Evolutionary conservation across 208 protist species (phyloP), one percentile per base, ranked within the genome.

Genomic region (Acanthamoeba royreba): DNA sequence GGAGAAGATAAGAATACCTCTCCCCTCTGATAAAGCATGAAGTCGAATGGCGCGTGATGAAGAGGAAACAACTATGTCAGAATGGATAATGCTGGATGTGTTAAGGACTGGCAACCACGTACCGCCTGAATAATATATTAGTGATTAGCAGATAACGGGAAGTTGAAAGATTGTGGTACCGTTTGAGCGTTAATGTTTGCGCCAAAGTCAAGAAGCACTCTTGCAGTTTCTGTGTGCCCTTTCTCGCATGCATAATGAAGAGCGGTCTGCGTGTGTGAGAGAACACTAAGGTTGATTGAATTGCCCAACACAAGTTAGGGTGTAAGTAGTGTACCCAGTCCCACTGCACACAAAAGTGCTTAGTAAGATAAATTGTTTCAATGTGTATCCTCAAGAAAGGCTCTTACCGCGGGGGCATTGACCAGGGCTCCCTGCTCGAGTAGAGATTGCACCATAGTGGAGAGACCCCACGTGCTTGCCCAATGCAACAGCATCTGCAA

Each of bases 351-450:
- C n/a, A n/a, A n/a, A n/a, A n/a, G n/a, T n/a, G n/a, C n/a, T n/a
- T n/a, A n/a, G n/a, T n/a, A n/a, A n/a, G n/a, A n/a, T n/a, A n/a
- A n/a, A n/a, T n/a, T n/a, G n/a, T n/a, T n/a, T n/a, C n/a, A n/a
- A n/a, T n/a, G n/a, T n/a, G n/a, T n/a, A n/a, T n/a, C n/a, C n/a
- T n/a, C n/a, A n/a, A n/a, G n/a, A n/a, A n/a, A n/a, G n/a, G n/a
- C n/a, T 55, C 63, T 35, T 83, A 83, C 72, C 38, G 72, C 72
- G 9, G 72, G 72, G 4, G 81, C 81, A 88, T 88, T 63, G 31
- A 88, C 81, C 33, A 88, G 81, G 8, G 81, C 81, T n/a, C 81
- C 81, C 17, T 88, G 45, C 9, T 88, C 46, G 31, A 88, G 52
- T 35, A 88, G 15, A 22, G 40, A 13, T 9, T 22, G 47, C 31